Evolutionary conservation across 768 basidiomycete species (phyloP), one percentile per base, ranked within the genome.

Genomic region (Xerocomellus amylosporus): DNA sequence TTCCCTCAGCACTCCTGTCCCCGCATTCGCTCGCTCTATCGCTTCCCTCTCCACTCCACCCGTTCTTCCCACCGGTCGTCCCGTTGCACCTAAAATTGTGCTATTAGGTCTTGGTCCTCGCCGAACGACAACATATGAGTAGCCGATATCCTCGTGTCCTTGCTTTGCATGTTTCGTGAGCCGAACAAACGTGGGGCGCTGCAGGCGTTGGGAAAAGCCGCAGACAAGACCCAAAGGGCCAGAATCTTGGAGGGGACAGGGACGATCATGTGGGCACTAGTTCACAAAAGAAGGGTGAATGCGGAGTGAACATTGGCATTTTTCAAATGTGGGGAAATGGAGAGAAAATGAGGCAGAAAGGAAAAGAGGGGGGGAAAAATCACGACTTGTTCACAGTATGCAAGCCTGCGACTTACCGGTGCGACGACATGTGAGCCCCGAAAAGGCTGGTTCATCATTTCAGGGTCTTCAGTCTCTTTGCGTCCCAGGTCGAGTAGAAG

Each of bases 211-310:
- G 8, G 84, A 81, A 72, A 95, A 97, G 17, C 88, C 85, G 65
- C 96, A 98, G 41, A 82, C 74, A 2, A 87, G 72, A 47, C 76
- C 73, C 26, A 64, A 72, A 8, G 78, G 67, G 34, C 83, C 82
- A n/a, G 79, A 74, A 56, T 77, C 74, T 64, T 81, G 77, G 26
- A 98, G 73, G 2, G 96, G 95, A 69, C 96, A 98, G 40, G 76
- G 75, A 22, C 79, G 78, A 66, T 98, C 95, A 64, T 98, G 96
- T 13, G 96, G 92, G 65, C 96, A 98, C 87, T 95, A 64, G 14
- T 64, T 39, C 55, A 41, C 28, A 10, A 43, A 46, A 38, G 31
- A 31, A 8, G 37, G 51, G 30, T 48, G 26, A 49, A 28, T 46
- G 46, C 37, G 44, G 56, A 41, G 36, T 48, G 40, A 42, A 33